Percentiles rank a stretch among this genome's conserved stretches.
These are phyloP conservation scores for Solanum virginianum DNA, from an alignment of 257 asterid genomes.

Conservation along the genomic window DNA sequence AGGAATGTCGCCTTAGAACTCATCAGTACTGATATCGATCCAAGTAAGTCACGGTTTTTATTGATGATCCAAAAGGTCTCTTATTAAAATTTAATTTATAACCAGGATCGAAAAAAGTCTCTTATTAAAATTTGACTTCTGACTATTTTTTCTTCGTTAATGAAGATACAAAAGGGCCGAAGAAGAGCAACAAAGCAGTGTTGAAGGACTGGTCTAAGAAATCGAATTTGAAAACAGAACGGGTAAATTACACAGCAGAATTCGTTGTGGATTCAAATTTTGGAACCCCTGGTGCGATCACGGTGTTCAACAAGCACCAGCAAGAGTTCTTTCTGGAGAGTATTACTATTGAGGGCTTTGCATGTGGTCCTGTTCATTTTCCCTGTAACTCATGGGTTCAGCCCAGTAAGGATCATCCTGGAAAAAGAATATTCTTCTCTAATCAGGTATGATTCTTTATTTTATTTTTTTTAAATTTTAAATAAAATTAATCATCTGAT, in stretches of 20 bases:
- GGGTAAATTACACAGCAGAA: constrained; percentile 72
- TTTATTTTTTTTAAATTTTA: not conserved
- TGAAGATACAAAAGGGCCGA: constrained; percentile 58
- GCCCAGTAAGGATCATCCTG: constrained; percentile 58
- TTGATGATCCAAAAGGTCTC: not conserved
- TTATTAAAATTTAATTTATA: too few species aligned
- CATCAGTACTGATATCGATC: constrained; percentile 65
- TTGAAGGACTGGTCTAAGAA: constrained; percentile 89
- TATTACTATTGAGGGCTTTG: constrained; percentile 77
- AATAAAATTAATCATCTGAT: not conserved
- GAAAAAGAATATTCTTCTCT: constrained; percentile 66
- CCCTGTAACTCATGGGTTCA: constrained; percentile 96
- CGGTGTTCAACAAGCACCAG: constrained; percentile 68
- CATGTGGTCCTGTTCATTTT: constrained; percentile 77
- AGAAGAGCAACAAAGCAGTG: constrained; percentile 55
- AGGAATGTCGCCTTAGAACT: constrained; percentile 69
- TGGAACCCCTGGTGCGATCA: constrained; percentile 83
- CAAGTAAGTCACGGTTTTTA: constrained; percentile 32
- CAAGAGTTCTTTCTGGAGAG: constrained; percentile 83
- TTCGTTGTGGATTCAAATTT: constrained; percentile 62
- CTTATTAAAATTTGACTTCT: not conserved
- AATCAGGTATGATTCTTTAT: constrained; percentile 44
- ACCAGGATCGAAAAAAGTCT: not conserved
- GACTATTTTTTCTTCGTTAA: not conserved
- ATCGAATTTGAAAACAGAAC: constrained; percentile 61